A percentile compares a stretch with the other conserved stretches of the same genome.
Conservation (phyloP, 75 land plant species). For the Chamaecyparis obtusa region DNA sequence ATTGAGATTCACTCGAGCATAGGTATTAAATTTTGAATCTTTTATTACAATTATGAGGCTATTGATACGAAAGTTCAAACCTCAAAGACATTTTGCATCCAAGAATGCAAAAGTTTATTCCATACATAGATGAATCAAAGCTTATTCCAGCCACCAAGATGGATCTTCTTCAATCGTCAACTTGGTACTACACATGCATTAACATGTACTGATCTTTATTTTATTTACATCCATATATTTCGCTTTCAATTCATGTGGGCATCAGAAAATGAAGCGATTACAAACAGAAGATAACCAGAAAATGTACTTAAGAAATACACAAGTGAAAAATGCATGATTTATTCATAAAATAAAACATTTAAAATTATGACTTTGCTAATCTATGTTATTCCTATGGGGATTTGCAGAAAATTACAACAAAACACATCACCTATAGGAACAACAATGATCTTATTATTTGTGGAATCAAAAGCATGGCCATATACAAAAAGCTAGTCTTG, state of each 20-base stretch:
- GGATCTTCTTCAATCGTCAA: not conserved
- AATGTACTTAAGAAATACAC: not conserved
- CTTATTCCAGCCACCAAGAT: not conserved
- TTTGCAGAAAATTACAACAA: not conserved
- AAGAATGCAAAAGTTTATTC: not conserved
- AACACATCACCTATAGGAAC: not conserved
- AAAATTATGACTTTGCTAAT: not conserved
- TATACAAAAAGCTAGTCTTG: not conserved
- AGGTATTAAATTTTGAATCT: not conserved
- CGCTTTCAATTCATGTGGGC: not conserved
- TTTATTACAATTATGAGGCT: not conserved
- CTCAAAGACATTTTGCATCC: not conserved
- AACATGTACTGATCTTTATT: not conserved
- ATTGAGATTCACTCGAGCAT: not conserved
- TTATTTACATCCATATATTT: not conserved
- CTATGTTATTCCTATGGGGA: not conserved
- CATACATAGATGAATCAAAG: not conserved
- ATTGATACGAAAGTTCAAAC: not conserved
- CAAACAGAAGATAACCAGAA: not conserved
- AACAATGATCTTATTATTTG: not conserved
- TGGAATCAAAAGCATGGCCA: not conserved
- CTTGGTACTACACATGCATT: not conserved
- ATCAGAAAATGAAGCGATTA: not conserved
- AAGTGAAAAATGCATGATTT: not conserved
- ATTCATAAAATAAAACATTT: not conserved